Evolutionary conservation across 352 stramenopile species (phyloP).

Genomic region (Pseudoperonospora humuli): DNA sequence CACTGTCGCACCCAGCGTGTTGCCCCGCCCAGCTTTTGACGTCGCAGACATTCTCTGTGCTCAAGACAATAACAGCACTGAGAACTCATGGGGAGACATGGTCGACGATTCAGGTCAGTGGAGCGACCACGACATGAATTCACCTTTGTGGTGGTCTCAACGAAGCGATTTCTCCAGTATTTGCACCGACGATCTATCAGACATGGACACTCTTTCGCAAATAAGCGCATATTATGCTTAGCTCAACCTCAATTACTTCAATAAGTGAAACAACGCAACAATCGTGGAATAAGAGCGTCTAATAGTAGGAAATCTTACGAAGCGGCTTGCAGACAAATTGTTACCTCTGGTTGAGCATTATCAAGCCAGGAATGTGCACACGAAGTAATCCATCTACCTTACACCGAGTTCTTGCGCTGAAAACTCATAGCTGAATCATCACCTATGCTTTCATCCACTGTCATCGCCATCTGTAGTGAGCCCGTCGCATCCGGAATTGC

Average conservation of each 20-base stretch:
- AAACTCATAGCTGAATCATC: constrained; percentile 25
- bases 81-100: constrained; percentile 2
- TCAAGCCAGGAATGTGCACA: constrained; percentile 6
- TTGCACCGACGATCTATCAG: constrained; percentile 48
- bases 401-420: constrained; percentile 48
- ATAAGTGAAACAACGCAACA: no score
- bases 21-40: constrained; percentile 15
- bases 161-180: constrained; percentile 37
- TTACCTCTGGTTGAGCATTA: neutral
- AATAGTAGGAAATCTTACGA: no score
- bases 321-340: no score
- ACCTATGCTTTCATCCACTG: constrained; percentile 30
- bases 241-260: neutral
- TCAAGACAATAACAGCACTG: neutral
- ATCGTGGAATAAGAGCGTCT: no score
- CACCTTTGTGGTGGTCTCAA: constrained; percentile 29
- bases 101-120: constrained; percentile 4
- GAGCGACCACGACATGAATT: constrained; percentile 25
- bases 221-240: constrained; percentile 30
- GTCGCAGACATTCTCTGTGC: neutral
- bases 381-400: constrained; percentile 21
- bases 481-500: neutral
- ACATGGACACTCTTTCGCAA: constrained; percentile 45
- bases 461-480: constrained; percentile 26
- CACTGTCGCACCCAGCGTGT: constrained; percentile 28